Conservation (phyloP, 495 filamentous ascomycete genomes). For the Aspergillus olivimuriae region DNA sequence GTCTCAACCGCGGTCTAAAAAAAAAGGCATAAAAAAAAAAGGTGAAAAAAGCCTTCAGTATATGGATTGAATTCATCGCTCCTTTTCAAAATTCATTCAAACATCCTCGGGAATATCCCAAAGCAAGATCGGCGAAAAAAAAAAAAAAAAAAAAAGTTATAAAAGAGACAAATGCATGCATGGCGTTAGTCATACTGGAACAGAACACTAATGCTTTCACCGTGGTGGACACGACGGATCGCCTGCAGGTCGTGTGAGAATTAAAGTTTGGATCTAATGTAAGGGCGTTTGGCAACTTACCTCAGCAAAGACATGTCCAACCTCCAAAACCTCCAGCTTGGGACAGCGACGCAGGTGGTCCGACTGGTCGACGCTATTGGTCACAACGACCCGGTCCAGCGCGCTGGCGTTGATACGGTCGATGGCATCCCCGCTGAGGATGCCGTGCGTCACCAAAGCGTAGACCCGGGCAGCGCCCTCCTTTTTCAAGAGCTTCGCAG, state of each 20-base stretch:
- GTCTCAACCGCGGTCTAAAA: conserved; percentile 3
- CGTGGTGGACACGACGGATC: conserved; percentile 93
- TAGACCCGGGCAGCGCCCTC: conserved; percentile 84
- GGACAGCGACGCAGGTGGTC: conserved; percentile 67
- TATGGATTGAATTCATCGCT: conserved; percentile 20
- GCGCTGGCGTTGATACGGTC: conserved; percentile 86
- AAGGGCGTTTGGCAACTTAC: conserved; percentile 30
- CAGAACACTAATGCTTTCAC: conserved; percentile 94
- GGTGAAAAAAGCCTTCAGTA: conserved; percentile 6
- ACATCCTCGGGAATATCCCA: conserved; percentile 2
- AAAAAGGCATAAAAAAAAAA: conserved; percentile 1
- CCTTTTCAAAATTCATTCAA: conserved; percentile 8
- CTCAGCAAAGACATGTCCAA: conserved; percentile 91
- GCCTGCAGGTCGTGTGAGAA: conserved; percentile 53
- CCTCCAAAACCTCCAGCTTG: conserved; percentile 89
- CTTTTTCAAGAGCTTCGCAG: conserved; percentile 93
- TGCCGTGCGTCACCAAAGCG: conserved; percentile 88
- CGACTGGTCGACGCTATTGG: conserved; percentile 89
- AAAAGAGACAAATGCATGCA: background rate
- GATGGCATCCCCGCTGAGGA: conserved; percentile 90
- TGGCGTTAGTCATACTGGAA: conserved; percentile 75
- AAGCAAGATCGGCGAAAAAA: conserved; percentile 4
- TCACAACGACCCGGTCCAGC: conserved; percentile 86
- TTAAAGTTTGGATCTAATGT: conserved; percentile 16
- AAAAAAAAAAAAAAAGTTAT: conserved; percentile 5